Base-by-base conservation (phyloP, 495 filamentous ascomycete species). In the Podospora conica region DNA sequence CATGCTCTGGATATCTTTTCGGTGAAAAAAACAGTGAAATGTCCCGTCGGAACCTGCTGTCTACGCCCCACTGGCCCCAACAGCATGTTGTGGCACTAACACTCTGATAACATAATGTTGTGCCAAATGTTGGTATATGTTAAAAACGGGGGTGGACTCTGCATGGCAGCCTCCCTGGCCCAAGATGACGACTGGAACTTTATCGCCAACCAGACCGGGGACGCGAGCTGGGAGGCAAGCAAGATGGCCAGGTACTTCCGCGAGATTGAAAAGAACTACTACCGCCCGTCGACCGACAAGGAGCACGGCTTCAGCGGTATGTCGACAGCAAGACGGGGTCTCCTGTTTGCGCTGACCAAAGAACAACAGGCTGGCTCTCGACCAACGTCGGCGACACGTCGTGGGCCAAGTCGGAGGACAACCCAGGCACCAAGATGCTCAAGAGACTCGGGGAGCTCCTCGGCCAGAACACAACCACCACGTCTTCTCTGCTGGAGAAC, bases 201-300 rank as follows among this genome's bases (percentile, higher is more conserved):
- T 48, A 74, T 78, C 24, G 75, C 53, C 53, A 64, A 67, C 21
- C 15, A 53, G 28, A 68, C 66, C 21, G 66, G 66, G 1, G 66
- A 68, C 53, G 33, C 27, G 21, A 64, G 63, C 28, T 64, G 63
- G 63, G 63, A 64, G 31, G 63, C 63, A 21, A 27, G 18, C 54
- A 69, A 76, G 59, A 79, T 80, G 78, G 68, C 72, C 9, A 72
- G 74, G 66, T 70, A 77, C 40, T 75, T 75, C 27, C 64, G 65
- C 21, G 67, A 70, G 29, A 78, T 80, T 40, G 77, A 80, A 33
- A 76, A 71, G 33, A 79, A 76, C 55, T 57, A 78, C 24, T 81
- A 81, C 54, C 60, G 79, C 3, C 66, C 71, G 1, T 58, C 69
- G 12, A 71, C 70, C 0, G 74, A 75, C 21, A 60, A 70, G 0